Evolutionary conservation across 495 filamentous ascomycete species (phyloP).

Genomic region (Penicillium cosmopolitanum): DNA sequence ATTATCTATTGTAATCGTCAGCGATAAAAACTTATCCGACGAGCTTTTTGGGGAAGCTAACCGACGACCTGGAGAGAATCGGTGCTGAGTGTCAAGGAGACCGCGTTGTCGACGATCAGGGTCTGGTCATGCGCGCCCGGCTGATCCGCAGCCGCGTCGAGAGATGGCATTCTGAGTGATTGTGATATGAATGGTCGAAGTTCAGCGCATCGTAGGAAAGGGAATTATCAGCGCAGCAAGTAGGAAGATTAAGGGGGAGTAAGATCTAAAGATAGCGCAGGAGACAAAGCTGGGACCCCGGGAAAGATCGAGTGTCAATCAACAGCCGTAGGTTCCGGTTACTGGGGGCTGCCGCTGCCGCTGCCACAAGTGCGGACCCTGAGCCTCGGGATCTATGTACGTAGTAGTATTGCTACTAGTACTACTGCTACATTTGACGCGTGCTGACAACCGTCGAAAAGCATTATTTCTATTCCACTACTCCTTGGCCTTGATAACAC

Average conservation of each 20-base stretch:
- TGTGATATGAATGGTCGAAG: conserved; percentile 8
- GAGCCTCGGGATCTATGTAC: conserved; percentile 15
- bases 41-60: conserved; percentile 31
- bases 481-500: conserved; percentile 28
- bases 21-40: conserved; percentile 3
- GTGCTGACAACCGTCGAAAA: conserved; percentile 1
- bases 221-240: neutral
- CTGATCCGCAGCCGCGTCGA: conserved; percentile 26
- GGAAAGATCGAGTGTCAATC: conserved; percentile 19
- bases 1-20: conserved; percentile 31
- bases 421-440: neutral
- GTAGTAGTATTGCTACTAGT: neutral
- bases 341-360: conserved; percentile 5
- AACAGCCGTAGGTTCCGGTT: conserved; percentile 23
- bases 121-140: conserved; percentile 43
- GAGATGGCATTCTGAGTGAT: conserved; percentile 32
- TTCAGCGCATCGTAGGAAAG: conserved; percentile 14
- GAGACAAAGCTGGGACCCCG: conserved; percentile 11
- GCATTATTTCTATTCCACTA: conserved; percentile 37
- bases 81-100: conserved; percentile 64
- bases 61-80: conserved; percentile 68
- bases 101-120: conserved; percentile 59
- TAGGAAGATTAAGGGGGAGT: conserved; percentile 3
- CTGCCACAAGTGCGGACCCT: conserved; percentile 5
- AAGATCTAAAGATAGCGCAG: conserved; percentile 23